Base-by-base conservation (phyloP, 108 stramenopile species). In the Pseudonitzschia multiseries region DNA sequence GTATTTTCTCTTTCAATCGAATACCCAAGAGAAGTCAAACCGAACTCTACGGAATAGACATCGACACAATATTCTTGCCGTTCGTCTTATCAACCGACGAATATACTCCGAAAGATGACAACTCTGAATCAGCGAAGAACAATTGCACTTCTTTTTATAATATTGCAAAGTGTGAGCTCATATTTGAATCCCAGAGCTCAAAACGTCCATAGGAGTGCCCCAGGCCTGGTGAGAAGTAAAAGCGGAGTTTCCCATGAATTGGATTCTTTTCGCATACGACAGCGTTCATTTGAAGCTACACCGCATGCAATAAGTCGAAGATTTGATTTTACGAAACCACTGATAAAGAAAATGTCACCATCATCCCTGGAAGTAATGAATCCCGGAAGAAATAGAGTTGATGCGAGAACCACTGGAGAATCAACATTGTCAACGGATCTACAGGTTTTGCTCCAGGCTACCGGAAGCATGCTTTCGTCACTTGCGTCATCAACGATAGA, bases 311-410 rank as follows among this genome's bases (percentile, higher is more conserved):
- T 8, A 48, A 14, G 18, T 48, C 14, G 1, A 3, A 18, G 46
- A 48, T 18, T 14, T 18, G 46, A 48, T 48, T 48, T 48, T 1
- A 48, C 18, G 46, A 48, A 48, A 48, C 46, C 46, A 5, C 46
- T 18, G 18, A 14, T 18, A 18, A 48, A 14, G 46, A 5, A 3
- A 10, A 18, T 18, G 1, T 18, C 46, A 48, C 18, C 46, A 14
- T 48, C 46, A 48, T 59, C 29, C 20, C 29, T 31, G 29, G 57
- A 22, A 59, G 57, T 59, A 27, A 59, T 59, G 57, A 59, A 31
- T 27, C 57, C 57, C 1, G 17, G 14, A 14, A 28, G 57, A 27
- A 59, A 8, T 0, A 59, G 57, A 59, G 6, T 1, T 14, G 57
- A 59, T 1, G 14, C 29, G 24, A 26, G 57, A 27, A 59, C 22